Conservation (phyloP, 768 basidiomycete species). For the Mycena olivaceomarginata region DNA sequence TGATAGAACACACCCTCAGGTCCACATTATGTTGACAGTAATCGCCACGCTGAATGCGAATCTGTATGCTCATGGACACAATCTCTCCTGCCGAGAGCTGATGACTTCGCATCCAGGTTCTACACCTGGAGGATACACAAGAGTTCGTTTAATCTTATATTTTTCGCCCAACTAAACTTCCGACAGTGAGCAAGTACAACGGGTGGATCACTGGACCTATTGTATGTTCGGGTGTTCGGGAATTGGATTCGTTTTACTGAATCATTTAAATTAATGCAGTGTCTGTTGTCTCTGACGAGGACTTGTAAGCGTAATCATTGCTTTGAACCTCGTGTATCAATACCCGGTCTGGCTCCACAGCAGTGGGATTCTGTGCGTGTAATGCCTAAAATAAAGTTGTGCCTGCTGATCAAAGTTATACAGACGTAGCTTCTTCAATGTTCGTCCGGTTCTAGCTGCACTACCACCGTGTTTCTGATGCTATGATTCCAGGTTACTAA, state of each 20-base stretch:
- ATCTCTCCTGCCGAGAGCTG: background rate
- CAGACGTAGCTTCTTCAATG: slow-evolving; percentile 19
- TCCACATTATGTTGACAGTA: background rate
- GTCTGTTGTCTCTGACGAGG: slow-evolving; percentile 9
- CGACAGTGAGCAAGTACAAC: slow-evolving; percentile 59
- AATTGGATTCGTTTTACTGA: no score
- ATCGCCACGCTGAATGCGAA: slow-evolving; percentile 40
- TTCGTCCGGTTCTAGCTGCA: background rate
- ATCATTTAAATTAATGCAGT: background rate
- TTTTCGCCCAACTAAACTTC: background rate
- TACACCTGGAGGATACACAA: slow-evolving; percentile 54
- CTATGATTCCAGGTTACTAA: background rate
- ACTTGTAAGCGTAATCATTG: background rate
- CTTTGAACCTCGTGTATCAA: no score
- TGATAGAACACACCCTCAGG: background rate
- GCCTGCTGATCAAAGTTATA: background rate
- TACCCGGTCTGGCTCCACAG: no score
- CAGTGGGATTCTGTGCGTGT: slow-evolving; percentile 25
- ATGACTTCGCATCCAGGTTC: slow-evolving; percentile 6
- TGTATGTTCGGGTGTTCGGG: no score
- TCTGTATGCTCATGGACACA: slow-evolving; percentile 19
- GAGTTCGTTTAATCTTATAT: slow-evolving; percentile 44
- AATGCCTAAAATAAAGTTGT: background rate
- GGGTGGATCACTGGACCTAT: slow-evolving; percentile 56
- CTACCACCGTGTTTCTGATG: background rate